Conservation (phyloP, 2,329 filamentous ascomycete genomes). For the Curvularia verruculosa region DNA sequence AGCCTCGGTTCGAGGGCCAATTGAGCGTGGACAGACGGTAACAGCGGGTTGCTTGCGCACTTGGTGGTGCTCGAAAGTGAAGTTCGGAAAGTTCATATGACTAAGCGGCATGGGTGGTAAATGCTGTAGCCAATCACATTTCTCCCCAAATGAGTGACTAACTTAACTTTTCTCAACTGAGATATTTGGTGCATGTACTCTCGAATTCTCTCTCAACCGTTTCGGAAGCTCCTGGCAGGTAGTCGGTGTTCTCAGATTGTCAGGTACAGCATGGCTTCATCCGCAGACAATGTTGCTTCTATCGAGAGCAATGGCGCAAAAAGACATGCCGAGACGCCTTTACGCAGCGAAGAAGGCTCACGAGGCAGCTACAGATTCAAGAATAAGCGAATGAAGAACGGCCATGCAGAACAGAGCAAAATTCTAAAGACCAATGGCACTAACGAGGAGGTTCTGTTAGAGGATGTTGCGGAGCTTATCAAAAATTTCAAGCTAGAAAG, state of each 20-base stretch:
- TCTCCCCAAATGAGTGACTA: constrained; percentile 33
- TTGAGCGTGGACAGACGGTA: constrained; percentile 22
- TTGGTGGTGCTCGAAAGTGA: constrained; percentile 23
- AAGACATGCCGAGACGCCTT: constrained; percentile 41
- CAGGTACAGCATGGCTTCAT: constrained; percentile 43
- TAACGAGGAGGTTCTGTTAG: constrained; percentile 57
- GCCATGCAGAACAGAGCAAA: constrained; percentile 43
- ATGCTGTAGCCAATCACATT: constrained; percentile 35
- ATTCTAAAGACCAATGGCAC: constrained; percentile 52
- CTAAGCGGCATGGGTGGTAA: constrained; percentile 22
- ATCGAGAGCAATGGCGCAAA: constrained; percentile 44
- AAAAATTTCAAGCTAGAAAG: constrained; percentile 40
- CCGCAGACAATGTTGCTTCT: constrained; percentile 38
- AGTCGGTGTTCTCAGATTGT: constrained; percentile 18
- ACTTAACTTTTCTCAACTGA: constrained; percentile 29
- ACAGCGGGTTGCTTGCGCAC: constrained; percentile 16
- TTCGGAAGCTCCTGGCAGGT: constrained; percentile 33
- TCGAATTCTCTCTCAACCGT: constrained; percentile 30
- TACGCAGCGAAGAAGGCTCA: constrained; percentile 43
- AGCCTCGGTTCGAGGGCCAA: constrained; percentile 25
- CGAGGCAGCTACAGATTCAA: constrained; percentile 49
- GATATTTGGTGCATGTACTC: constrained; percentile 28
- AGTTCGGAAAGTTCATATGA: constrained; percentile 32
- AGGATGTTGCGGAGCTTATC: constrained; percentile 54
- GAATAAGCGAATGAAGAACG: constrained; percentile 57